These are phyloP conservation scores for Arbutus unedo DNA, from an alignment of 148 eudicot genomes.

Conservation along the genomic window DNA sequence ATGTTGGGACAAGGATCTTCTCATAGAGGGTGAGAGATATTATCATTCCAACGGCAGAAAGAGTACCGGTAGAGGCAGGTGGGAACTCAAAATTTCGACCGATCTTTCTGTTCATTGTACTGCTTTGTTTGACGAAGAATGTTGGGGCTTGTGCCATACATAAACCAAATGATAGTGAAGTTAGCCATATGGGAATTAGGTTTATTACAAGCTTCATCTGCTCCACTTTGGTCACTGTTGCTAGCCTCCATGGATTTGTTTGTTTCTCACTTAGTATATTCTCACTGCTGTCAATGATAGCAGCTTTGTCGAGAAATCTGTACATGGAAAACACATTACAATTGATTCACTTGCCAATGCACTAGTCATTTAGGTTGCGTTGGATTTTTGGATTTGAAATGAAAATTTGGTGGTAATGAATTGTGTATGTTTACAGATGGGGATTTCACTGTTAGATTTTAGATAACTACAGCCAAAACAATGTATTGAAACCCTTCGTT, in stretches of 20 bases:
- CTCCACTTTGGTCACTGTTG: slow-evolving; percentile 18
- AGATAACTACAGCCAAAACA: background rate
- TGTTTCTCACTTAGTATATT: background rate
- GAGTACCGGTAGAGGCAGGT: slow-evolving; percentile 12
- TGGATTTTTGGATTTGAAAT: background rate
- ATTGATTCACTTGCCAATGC: background rate
- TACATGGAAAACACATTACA: background rate
- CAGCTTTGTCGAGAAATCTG: slow-evolving; percentile 23
- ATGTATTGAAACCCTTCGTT: background rate
- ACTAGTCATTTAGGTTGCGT: background rate
- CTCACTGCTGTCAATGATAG: slow-evolving; percentile 12
- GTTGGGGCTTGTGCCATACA: slow-evolving; percentile 11
- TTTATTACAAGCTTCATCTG: slow-evolving; percentile 15
- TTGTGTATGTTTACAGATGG: background rate
- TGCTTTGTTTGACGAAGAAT: slow-evolving; percentile 20
- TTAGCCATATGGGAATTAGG: slow-evolving; percentile 18
- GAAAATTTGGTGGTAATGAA: background rate
- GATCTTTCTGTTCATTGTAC: slow-evolving; percentile 14
- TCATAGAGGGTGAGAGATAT: slow-evolving; percentile 11
- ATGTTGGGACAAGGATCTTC: slow-evolving; percentile 9
- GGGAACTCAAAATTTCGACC: slow-evolving; percentile 17
- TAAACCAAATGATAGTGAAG: slow-evolving; percentile 18
- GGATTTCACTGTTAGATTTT: background rate
- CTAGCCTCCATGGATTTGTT: slow-evolving; percentile 18
- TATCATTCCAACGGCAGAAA: slow-evolving; percentile 15